These are phyloP conservation scores for Hypocreales sp. DNA, from an alignment of 2,329 filamentous ascomycete species.

Conservation along the genomic window DNA sequence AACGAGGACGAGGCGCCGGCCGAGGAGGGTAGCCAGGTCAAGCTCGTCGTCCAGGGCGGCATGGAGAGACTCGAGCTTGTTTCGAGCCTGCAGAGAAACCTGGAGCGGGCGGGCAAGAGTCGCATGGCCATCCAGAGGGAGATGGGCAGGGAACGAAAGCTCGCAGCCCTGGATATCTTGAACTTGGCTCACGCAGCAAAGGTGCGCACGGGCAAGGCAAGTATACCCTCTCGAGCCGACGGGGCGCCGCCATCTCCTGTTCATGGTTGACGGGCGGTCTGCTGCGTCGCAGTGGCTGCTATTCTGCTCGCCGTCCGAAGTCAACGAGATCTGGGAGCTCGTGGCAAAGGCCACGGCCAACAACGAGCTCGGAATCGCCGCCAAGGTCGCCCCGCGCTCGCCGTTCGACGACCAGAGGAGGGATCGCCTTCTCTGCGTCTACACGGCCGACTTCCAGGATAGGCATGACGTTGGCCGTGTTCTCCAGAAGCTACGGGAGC, in stretches of 20 bases:
- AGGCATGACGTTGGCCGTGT: constrained; percentile 53
- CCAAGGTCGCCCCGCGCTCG: constrained; percentile 52
- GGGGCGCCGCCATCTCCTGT: background rate
- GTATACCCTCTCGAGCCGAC: too few relatives aligned
- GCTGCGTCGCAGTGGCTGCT: constrained; percentile 79
- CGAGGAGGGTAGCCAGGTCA: constrained; percentile 27
- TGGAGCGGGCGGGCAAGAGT: constrained; percentile 19
- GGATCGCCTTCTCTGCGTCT: constrained; percentile 55
- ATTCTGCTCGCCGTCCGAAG: constrained; percentile 37
- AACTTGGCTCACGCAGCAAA: constrained; percentile 41
- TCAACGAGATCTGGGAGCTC: constrained; percentile 49
- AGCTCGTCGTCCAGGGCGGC: constrained; percentile 36
- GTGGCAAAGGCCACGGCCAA: constrained; percentile 52
- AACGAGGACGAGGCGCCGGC: constrained; percentile 34
- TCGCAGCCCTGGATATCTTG: constrained; percentile 39
- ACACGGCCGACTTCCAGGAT: constrained; percentile 62
- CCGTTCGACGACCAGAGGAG: constrained; percentile 21
- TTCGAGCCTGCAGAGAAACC: constrained; percentile 30
- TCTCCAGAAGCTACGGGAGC: constrained; percentile 41
- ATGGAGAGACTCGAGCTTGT: constrained; percentile 31
- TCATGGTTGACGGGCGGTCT: constrained; percentile 1
- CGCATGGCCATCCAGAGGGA: constrained; percentile 23
- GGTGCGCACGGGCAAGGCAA: constrained; percentile 51
- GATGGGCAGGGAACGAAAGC: constrained; percentile 32
- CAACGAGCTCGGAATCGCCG: constrained; percentile 53